Base-by-base conservation (phyloP, 805 yeast genomes). In the Kodamaea hsintzibuensis region DNA sequence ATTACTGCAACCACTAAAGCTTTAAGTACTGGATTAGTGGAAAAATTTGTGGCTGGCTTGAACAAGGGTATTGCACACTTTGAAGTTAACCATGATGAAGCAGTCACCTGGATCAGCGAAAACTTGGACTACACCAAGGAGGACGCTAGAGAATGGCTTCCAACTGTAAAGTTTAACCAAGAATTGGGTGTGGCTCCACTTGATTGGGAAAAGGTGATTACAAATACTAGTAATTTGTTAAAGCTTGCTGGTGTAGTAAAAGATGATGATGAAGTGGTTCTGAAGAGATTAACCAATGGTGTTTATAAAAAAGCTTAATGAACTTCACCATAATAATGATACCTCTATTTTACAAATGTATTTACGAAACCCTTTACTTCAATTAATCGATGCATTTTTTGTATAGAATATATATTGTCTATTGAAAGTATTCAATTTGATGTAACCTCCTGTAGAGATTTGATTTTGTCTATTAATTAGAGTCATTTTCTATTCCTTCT, bases 121-220 rank as follows among this genome's bases (percentile, higher is more conserved):
- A 82, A 88, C 60, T 77, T 92, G 57, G 96, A 89, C 68, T 91
- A 91, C 72, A 70, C 89, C 0, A 77, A 78, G 51, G 88, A 80
- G 47, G 97, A 91, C 68, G 96, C 96, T 7, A 69, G 75, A 19
- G 87, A 82, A 56, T 91, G 98, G 98, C 74, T 87, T 56, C 79
- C 85, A 59, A 88, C 96, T 0, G 97, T 91, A 7, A 62, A 75
- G 58, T 91, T 91, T 69, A 70, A 77, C 39, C 73, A 78, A 44
- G 53, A 66, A 10, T 64, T 80, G 14, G 82, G 78, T 0, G 49
- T 51, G 27, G 58, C 47, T 10, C 67, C 72, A 1, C 65, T 80
- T 14, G 81, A 88, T 52, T 82, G 82, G 70, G 71, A 74, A 4
- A 68, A 63, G 9, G 79, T 88, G 7, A 77, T 82, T 7, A 66